Base-by-base conservation (phyloP, 768 basidiomycete species). In the Favolaschia claudopus region DNA sequence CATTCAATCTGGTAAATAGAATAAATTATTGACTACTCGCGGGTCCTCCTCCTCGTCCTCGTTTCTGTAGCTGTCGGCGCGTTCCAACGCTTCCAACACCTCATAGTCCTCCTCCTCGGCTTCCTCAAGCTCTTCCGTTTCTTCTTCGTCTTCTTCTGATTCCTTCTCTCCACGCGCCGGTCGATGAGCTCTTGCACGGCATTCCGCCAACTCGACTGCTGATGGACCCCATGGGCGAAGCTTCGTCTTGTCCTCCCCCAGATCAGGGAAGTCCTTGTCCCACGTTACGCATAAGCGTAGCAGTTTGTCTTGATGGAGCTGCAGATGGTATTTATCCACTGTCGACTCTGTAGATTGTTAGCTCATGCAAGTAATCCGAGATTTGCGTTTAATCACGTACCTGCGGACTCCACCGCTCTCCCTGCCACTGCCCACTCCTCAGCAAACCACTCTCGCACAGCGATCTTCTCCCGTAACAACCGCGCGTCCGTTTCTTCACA, bases 401-500 rank as follows among this genome's bases (percentile, higher is more conserved):
- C 54, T 51, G 47, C 25, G 6, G 33, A 17, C 2, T 6, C 22
- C 27, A 60, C 31, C 15, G 63, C 58, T 17, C 1, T 17, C 14
- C 31, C 36, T 20, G 15, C 2, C 7, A 52, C 27, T 19, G 7
- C 14, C 56, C 62, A 58, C 34, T 17, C 66, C 53, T 37, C 57
- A 5, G 53, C 29, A 38, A 60, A 55, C 63, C 54, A 60, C 15
- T 28, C 39, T 22, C 29, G 53, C 22, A 74, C 31, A 4, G 69
- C 62, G 5, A 60, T 55, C 0, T 49, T 56, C 38, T 72, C 67
- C 1, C 28, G 10, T 1, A 50, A 47, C 1, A 73, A 42, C 1
- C 58, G 32, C 2, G 10, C 14, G 22, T 51, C 48, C 48, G 70
- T 67, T 36, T 73, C 72, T 1, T 22, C 12, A 33, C 66, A 67